Evolutionary conservation across 768 basidiomycete genomes (phyloP), one percentile per base, ranked within the genome.

Genomic region (Leccinum variicolor): DNA sequence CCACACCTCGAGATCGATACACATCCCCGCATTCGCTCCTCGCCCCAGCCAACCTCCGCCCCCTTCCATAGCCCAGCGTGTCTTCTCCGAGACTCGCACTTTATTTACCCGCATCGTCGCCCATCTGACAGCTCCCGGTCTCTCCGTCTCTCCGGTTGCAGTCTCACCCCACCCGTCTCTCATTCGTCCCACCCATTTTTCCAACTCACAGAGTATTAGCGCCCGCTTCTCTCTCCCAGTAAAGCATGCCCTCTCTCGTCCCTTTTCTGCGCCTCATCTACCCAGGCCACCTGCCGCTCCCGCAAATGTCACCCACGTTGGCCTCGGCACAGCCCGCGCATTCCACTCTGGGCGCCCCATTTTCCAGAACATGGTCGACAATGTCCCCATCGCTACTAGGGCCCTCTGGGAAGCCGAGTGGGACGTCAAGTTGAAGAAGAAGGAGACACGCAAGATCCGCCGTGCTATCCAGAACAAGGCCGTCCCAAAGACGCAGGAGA

Each of bases 341-440:
- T 94, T 94, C 70, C 84, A 85, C 23, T 82, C 85, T 3, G 80
- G 79, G 11, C 83, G 87, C 3, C 87, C 89, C 3, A 79, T 92
- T 46, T 92, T 93, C 76, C 85, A 91, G 69, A 85, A 89, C 67
- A 70, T 94, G 43, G 84, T 84, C 2, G 82, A 92, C 68, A 92
- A 92, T 64, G 84, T 90, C 1, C n/a, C 92, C 7, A 73, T 94
- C n/a, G 79, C 84, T 1, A 82, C 81, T 9, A 81, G 92, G 26
- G 86, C 92, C 3, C 75, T 92, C 45, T 84, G 84, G 68, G 87
- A 92, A 68, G 84, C 82, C 0, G 89, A 92, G 66, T 82, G 84
- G 79, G 84, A 91, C 43, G 31, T 84, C 25, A 80, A 83, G 60
- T 69, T 75, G 62, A 77, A 74, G 59, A 77, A 84, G 71, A 79